Evolutionary conservation across 2,329 filamentous ascomycete genomes (phyloP).

Genomic region (Akanthomyces muscarius): DNA sequence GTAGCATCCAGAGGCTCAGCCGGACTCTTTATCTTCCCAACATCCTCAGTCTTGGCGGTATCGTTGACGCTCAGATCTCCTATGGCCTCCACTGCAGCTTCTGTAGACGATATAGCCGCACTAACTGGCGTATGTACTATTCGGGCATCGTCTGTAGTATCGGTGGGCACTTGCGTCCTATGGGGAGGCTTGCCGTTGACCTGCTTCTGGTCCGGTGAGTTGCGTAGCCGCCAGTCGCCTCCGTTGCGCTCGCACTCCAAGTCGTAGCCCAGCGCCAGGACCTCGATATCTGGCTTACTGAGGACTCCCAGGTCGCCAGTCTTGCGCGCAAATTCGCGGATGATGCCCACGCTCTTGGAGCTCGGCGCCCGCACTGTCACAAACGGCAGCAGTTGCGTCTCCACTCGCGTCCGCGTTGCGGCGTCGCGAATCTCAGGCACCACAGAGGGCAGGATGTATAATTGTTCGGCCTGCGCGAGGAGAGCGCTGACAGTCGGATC

Average conservation of each 20-base stretch:
- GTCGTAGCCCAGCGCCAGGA: slow-evolving; percentile 89
- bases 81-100: neutral
- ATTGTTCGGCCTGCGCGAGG: slow-evolving; percentile 67
- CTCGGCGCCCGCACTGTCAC: slow-evolving; percentile 70
- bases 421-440: slow-evolving; percentile 85
- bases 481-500: slow-evolving; percentile 81
- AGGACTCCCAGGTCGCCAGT: slow-evolving; percentile 88
- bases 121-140: neutral
- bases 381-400: slow-evolving; percentile 83
- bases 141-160: neutral
- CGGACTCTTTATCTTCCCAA: neutral
- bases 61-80: slow-evolving; percentile 20
- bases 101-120: neutral
- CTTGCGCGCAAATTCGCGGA: slow-evolving; percentile 79
- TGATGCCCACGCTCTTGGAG: slow-evolving; percentile 71
- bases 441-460: slow-evolving; percentile 82
- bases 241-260: slow-evolving; percentile 86
- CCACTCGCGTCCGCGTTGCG: slow-evolving; percentile 72
- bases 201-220: slow-evolving; percentile 71
- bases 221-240: slow-evolving; percentile 83
- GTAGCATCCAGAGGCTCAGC: slow-evolving; percentile 2
- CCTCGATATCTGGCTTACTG: slow-evolving; percentile 82
- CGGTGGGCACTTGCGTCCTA: slow-evolving; percentile 24
- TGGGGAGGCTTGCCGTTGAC: slow-evolving; percentile 66
- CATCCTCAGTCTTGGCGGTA: slow-evolving; percentile 13